Conservation (phyloP, 2,329 filamentous ascomycete species). For the Colletotrichum nymphaeae region DNA sequence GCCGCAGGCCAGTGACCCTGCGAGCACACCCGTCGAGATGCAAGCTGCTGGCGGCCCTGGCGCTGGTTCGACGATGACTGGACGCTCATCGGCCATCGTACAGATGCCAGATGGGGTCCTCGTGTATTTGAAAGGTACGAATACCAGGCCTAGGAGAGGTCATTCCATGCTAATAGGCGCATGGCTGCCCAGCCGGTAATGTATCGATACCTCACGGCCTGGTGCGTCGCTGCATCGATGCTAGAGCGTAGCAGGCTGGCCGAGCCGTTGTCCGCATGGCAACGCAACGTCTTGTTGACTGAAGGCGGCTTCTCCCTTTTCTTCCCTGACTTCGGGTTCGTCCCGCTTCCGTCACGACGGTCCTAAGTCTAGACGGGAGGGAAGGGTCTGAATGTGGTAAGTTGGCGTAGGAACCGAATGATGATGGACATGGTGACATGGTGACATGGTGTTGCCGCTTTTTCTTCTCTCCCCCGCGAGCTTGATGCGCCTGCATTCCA, state of each 20-base stretch:
- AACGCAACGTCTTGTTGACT: slow-evolving; percentile 14
- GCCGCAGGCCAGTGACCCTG: not conserved
- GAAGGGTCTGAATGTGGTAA: not conserved
- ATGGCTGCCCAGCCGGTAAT: slow-evolving; percentile 50
- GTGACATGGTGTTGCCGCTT: not conserved
- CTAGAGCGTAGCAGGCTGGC: slow-evolving; percentile 9
- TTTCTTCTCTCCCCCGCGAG: not conserved
- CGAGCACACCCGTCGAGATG: slow-evolving; percentile 22
- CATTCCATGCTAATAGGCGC: slow-evolving; percentile 42
- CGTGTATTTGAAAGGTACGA: slow-evolving; percentile 9
- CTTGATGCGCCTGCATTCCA: slow-evolving; percentile 13
- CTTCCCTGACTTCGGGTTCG: not conserved
- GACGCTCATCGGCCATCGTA: slow-evolving; percentile 27
- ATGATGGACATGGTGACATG: not conserved
- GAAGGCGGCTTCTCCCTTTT: not conserved
- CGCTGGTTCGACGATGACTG: slow-evolving; percentile 14
- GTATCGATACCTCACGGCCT: slow-evolving; percentile 46
- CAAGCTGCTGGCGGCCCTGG: slow-evolving; percentile 6
- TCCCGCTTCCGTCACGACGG: slow-evolving; percentile 11
- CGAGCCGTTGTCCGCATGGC: slow-evolving; percentile 28
- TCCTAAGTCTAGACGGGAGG: not conserved
- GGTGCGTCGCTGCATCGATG: slow-evolving; percentile 7
- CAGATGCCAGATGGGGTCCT: slow-evolving; percentile 32
- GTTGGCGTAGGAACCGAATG: not conserved
- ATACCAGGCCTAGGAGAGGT: slow-evolving; percentile 34